phyloP scores from a whole-genome alignment of 2,329 filamentous ascomycete species.

The Pseudovirgaria hyperparasitica region DNA sequence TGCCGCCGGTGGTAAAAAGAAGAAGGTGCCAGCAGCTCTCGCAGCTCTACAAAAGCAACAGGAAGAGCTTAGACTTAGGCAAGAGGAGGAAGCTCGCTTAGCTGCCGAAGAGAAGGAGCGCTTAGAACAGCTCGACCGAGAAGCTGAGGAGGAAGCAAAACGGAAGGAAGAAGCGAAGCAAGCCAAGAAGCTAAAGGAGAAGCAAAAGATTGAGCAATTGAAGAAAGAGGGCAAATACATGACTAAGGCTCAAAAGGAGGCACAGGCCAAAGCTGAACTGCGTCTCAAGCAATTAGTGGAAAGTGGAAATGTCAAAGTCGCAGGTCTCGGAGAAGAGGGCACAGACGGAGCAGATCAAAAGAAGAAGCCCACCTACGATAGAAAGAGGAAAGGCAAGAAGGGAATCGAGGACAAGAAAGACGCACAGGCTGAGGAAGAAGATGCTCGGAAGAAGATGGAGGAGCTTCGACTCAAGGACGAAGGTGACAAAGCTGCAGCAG shows the following conservation, averaged over 20 bases:
- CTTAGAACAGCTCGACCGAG: conserved; percentile 52
- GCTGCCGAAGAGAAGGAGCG: conserved; percentile 52
- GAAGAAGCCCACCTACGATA: conserved; percentile 65
- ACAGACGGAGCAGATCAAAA: conserved; percentile 63
- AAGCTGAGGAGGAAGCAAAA: conserved; percentile 54
- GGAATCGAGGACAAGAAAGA: conserved; percentile 42
- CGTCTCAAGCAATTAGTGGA: conserved; percentile 79
- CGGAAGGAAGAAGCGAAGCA: conserved; percentile 61
- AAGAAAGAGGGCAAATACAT: conserved; percentile 82
- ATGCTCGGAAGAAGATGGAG: conserved; percentile 41
- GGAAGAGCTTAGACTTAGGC: conserved; percentile 54
- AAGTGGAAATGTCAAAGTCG: conserved; percentile 53
- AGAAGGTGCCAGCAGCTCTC: conserved; percentile 73
- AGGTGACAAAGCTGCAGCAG: conserved; percentile 68
- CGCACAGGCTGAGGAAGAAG: conserved; percentile 36
- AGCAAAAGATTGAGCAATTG: conserved; percentile 72
- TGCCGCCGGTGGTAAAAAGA: conserved; percentile 56
- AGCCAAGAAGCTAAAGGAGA: conserved; percentile 74
- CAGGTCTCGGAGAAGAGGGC: conserved; percentile 47
- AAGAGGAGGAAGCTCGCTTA: conserved; percentile 50
- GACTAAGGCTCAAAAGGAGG: conserved; percentile 75
- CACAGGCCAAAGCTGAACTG: conserved; percentile 64
- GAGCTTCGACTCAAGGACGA: conserved; percentile 40
- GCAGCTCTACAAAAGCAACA: conserved; percentile 69
- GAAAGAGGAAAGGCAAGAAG: conserved; percentile 61